Conservation (phyloP, 2,329 filamentous ascomycete genomes). For the Raffaelea albimanens region DNA sequence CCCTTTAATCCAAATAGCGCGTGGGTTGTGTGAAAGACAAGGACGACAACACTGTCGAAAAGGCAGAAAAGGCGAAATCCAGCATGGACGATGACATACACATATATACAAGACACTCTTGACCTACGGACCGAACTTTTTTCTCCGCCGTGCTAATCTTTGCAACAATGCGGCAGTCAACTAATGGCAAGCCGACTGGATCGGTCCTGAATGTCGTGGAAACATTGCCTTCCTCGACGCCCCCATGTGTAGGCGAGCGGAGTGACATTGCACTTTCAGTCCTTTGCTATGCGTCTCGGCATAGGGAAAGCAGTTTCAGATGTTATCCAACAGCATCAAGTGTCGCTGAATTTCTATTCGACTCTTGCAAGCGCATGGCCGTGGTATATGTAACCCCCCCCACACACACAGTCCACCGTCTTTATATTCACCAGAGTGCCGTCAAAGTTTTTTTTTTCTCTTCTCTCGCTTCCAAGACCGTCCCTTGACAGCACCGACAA, state of each 20-base stretch:
- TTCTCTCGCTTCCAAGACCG: too few relatives aligned
- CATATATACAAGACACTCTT: slow-evolving; percentile 10
- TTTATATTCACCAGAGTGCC: too few relatives aligned
- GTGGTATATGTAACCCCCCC: slow-evolving; percentile 67
- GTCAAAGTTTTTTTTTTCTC: too few relatives aligned
- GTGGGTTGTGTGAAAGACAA: slow-evolving; percentile 31
- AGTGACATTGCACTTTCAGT: slow-evolving; percentile 72
- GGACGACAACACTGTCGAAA: slow-evolving; percentile 1
- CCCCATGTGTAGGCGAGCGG: slow-evolving; percentile 58
- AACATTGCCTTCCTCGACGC: too few relatives aligned
- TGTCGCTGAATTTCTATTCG: slow-evolving; percentile 67
- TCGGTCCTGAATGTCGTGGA: slow-evolving; percentile 58
- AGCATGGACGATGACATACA: neutral
- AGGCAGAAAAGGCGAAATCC: too few relatives aligned
- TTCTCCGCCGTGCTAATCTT: too few relatives aligned
- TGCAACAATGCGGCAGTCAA: too few relatives aligned
- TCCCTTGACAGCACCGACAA: too few relatives aligned
- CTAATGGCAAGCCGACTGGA: too few relatives aligned
- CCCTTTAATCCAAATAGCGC: slow-evolving; percentile 54
- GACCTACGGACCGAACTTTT: neutral
- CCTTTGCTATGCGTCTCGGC: slow-evolving; percentile 60
- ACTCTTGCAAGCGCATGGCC: slow-evolving; percentile 71
- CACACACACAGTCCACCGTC: too few relatives aligned
- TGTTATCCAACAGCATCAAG: slow-evolving; percentile 50
- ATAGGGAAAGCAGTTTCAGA: slow-evolving; percentile 44